These are phyloP conservation scores for Claviceps sp. DNA, from an alignment of 2,329 filamentous ascomycete species.

Conservation along the genomic window DNA sequence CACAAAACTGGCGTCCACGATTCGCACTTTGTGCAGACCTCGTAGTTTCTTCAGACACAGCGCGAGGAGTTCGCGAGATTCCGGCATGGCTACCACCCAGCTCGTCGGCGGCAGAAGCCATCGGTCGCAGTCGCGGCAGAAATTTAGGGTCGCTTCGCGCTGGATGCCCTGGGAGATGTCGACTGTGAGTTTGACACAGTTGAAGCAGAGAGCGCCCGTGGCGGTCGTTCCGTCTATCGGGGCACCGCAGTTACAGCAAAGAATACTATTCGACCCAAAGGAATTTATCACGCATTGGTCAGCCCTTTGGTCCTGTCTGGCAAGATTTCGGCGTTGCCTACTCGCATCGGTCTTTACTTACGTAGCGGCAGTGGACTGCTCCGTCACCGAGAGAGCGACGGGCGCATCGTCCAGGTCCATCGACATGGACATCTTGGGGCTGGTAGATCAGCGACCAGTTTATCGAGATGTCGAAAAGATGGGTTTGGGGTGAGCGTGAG, in stretches of 20 bases:
- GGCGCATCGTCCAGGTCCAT: slow-evolving; percentile 32
- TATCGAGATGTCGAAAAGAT: background rate
- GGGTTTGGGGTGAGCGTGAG: background rate
- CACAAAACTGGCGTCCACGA: slow-evolving; percentile 91
- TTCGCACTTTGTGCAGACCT: slow-evolving; percentile 77
- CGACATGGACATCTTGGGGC: slow-evolving; percentile 26
- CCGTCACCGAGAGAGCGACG: slow-evolving; percentile 21
- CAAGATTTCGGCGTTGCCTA: background rate
- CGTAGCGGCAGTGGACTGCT: slow-evolving; percentile 25
- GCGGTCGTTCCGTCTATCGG: slow-evolving; percentile 84
- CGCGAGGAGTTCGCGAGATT: slow-evolving; percentile 85
- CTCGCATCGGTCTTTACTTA: slow-evolving; percentile 14
- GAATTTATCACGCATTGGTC: background rate
- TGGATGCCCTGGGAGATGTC: slow-evolving; percentile 89
- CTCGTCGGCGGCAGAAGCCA: slow-evolving; percentile 78
- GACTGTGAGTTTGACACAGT: slow-evolving; percentile 88
- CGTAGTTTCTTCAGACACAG: slow-evolving; percentile 80
- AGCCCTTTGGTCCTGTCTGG: background rate
- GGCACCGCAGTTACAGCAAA: slow-evolving; percentile 95
- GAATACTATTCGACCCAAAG: slow-evolving; percentile 38
- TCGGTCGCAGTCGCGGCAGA: slow-evolving; percentile 87
- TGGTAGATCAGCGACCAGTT: slow-evolving; percentile 4
- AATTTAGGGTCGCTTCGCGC: slow-evolving; percentile 78
- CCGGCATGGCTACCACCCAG: slow-evolving; percentile 74
- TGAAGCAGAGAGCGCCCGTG: slow-evolving; percentile 81